These are phyloP conservation scores for Dictyophora rubrovolvata DNA, from an alignment of 768 basidiomycete genomes.

Conservation along the genomic window DNA sequence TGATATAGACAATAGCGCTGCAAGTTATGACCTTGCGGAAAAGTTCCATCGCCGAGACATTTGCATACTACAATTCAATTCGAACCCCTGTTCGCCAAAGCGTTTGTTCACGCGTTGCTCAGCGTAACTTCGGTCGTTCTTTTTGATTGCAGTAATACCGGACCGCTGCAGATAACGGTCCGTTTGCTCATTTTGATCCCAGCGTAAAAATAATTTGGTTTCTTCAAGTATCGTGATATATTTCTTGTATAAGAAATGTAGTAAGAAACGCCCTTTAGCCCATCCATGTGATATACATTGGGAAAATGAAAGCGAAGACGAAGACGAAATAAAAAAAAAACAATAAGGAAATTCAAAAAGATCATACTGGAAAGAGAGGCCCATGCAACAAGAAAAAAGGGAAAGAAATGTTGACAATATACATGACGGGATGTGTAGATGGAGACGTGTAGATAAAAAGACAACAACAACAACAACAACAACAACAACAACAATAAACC, in stretches of 20 bases:
- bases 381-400: slow-evolving; percentile 1
- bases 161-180: no score
- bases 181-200: no score
- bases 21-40: background rate
- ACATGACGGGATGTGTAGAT: background rate
- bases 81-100: background rate
- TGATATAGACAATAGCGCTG: background rate
- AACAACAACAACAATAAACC: background rate
- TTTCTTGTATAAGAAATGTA: no score
- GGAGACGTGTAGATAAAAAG: background rate
- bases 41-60: background rate
- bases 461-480: background rate
- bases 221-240: no score
- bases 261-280: background rate
- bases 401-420: background rate
- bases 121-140: no score
- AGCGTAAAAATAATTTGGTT: no score
- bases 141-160: no score
- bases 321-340: background rate
- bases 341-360: background rate
- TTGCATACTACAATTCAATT: background rate
- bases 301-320: background rate
- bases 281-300: background rate
- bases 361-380: background rate
- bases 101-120: no score